Evolutionary conservation across 345 rosid genomes (phyloP).

Genomic region (Eucalyptus melliodora): DNA sequence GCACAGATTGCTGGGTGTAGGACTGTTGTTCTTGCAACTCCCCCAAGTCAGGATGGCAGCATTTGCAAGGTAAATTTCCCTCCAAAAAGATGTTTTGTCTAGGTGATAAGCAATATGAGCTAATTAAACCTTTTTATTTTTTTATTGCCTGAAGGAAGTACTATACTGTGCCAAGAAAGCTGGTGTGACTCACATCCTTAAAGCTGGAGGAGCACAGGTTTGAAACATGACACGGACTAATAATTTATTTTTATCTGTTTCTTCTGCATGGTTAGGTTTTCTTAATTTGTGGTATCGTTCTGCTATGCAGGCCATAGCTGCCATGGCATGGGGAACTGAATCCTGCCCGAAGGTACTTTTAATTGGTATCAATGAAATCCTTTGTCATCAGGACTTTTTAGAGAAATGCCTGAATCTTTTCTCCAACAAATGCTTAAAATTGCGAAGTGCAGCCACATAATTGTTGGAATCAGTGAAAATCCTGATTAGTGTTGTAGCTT

Average conservation of each 20-base stretch:
- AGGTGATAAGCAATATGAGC: neutral
- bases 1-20: conserved; percentile 94
- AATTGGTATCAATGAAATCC: too few relatives aligned
- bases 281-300: neutral
- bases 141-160: conserved; percentile 37
- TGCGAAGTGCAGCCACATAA: too few relatives aligned
- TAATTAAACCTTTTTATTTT: neutral
- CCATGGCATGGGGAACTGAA: too few relatives aligned
- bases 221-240: neutral
- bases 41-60: conserved; percentile 72
- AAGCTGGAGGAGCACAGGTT: conserved; percentile 98
- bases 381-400: too few relatives aligned
- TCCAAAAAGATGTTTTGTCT: neutral
- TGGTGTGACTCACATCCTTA: conserved; percentile 89
- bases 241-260: neutral
- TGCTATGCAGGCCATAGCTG: conserved; percentile 31
- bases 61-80: conserved; percentile 58
- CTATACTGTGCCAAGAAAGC: conserved; percentile 86
- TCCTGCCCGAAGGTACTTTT: too few relatives aligned
- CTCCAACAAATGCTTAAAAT: too few relatives aligned
- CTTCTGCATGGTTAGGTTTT: neutral
- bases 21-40: conserved; percentile 82
- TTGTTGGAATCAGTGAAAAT: neutral
- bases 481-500: neutral
- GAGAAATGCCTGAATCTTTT: too few relatives aligned